Evolutionary conservation across 176 grass and related monocot species (phyloP), one percentile per base, ranked within the genome.

Genomic region (Hyparrhenia diplandra): DNA sequence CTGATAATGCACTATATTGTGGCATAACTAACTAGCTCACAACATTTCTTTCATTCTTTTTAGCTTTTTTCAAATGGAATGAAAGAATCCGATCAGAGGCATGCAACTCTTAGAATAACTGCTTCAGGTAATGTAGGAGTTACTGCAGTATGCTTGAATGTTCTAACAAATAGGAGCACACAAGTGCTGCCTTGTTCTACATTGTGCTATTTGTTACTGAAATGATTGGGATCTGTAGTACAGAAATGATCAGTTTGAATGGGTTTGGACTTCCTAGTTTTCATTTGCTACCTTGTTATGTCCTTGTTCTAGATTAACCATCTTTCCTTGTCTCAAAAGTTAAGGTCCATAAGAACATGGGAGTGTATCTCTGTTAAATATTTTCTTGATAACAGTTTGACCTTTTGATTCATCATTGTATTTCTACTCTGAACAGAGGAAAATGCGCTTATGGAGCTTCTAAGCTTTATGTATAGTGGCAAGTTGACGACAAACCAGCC

Each of bases 11-110:
- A 70, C 36, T 77, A 4, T 45, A 37, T 52, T 73, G 69, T 54
- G 45, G 31, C 77, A 64, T 78, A 70, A 31, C 85, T 71, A 78
- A 57, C 23, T 67, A 67, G 73, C 88, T 90, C 41, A 90, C 37
- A 63, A 34, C 25, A 9, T 85, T 67, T 35, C 9, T 16, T 27
- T 61, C 61, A 24, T 89, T 87, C 41, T 85, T 89, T 29, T 85
- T 87, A 99, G 96, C 96, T 99, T 87, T 99, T 99, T 67, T 99
- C 96, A 73, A 99, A 99, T 85, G 96, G 97, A 40, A 96, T 99
- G 97, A 95, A 90, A 88, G 97, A 99, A 89, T 99, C 97, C 18
- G 97, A 99, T 67, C 92, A 95, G 82, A 87, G 97, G 74, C 97
- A 99, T 78, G 97, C 93, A 5, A 96, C 91, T 75, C 81, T 99